Evolutionary conservation across 2,329 filamentous ascomycete species (phyloP), one percentile per base, ranked within the genome.

Genomic region (Ilyonectria destructans): DNA sequence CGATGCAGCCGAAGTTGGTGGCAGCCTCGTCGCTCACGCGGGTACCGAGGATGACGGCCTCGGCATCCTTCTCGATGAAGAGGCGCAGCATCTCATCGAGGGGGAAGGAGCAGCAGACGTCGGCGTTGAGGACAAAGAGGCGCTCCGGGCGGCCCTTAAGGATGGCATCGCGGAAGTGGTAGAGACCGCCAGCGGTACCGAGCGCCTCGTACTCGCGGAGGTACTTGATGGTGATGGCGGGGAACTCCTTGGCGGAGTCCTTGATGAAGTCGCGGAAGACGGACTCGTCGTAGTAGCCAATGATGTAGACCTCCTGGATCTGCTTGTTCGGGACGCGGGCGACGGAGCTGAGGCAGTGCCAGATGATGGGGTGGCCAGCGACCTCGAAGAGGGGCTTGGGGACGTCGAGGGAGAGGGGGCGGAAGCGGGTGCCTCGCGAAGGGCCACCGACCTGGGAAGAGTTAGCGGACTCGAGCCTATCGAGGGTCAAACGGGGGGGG

Each of bases 311-410:
- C 84, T 99, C 96, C 80, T 95, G 93, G 82, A 99, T 94, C 71
- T 82, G 79, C 73, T 82, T 89, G 78, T 93, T 92, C 77, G 94
- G 92, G 68, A 98, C 93, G 82, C 95, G 97, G 74, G 93, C 91
- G 78, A 98, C 89, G 78, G 96, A 95, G 78, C 92, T 93, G 81
- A 99, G 90, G 87, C 95, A 97, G 87, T 99, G 96, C 89, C 95
- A 96, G 86, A 98, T 95, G 85, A 99, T 98, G 76, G 96, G 95
- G 84, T 99, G 96, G 76, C 96, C 96, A 75, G 96, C 96, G 79
- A 99, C 95, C 82, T 98, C 96, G 86, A 99, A 98, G 75, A 99
- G 93, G 72, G 96, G 96, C 94, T 98, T 98, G 76, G 96, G 96
- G 64, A 98, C 88, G 84, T 99, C 96, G 77, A 98, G 92, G 63